Evolutionary conservation across 202 grass and related monocot species (phyloP), one percentile per base, ranked within the genome.

Genomic region (Panicum hallii): DNA sequence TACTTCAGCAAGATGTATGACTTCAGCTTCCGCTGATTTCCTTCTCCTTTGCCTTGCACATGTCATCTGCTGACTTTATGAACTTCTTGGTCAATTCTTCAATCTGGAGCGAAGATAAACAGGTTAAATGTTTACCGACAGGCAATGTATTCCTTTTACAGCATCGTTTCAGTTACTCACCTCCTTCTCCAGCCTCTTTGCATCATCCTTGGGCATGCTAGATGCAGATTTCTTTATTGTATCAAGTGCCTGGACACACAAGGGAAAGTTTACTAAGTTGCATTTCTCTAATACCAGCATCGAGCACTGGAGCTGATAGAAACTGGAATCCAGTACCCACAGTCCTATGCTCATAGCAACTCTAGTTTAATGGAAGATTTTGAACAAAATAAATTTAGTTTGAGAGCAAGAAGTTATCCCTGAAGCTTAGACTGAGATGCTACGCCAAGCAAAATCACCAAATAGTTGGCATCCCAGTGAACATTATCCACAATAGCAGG

Each of bases 11-110:
- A 72, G 19, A 65, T 12, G 30, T 60, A 44, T 7, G 17, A 46
- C 43, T 74, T 93, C 67, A 97, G 73, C 42, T 94, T 83, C 88
- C 88, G 9, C 82, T 89, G 36, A 99, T 99, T 86, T 99, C 97
- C 88, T 97, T 99, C 80, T 96, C 97, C 90, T 99, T 99, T 16
- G 91, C 93, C 85, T 93, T 97, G 91, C 91, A 99, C 93, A 97
- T 99, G 80, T 97, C 97, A 85, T 99, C 97, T 32, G 97, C 90
- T 0, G 93, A 66, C 84, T 97, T 99, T 6, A 90, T 83, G 61
- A 99, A 99, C 72, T 94, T 94, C 79, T 99, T 99, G 4, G 97
- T 94, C 84, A 96, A 79, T 53, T 99, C 97, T 56, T 93, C 97
- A 14, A 99, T 77, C 97, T 99, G 87, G 5, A 72, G 15, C 34